Conservation (phyloP, 2,329 filamentous ascomycete genomes). For the Plenodomus tracheiphilus region DNA sequence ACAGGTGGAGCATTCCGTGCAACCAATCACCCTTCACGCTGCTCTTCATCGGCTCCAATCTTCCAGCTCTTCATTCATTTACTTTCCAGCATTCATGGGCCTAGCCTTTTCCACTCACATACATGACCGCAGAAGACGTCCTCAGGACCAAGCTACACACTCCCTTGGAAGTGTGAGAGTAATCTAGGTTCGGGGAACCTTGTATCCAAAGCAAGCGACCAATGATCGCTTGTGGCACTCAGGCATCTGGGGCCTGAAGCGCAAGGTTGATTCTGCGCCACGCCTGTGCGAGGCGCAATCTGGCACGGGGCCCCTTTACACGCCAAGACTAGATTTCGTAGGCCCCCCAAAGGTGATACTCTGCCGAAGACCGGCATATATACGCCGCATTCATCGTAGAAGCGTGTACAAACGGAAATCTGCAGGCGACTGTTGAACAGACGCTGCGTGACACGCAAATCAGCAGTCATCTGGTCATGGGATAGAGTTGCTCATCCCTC, state of each 20-base stretch:
- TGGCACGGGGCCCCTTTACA: constrained; percentile 7
- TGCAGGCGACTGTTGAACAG: constrained; percentile 4
- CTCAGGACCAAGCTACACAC: too few species aligned
- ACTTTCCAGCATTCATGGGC: background rate
- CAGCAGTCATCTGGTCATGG: background rate
- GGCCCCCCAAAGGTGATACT: background rate
- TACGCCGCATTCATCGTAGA: constrained; percentile 7
- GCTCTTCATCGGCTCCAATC: background rate
- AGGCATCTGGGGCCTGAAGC: background rate
- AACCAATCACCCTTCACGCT: background rate
- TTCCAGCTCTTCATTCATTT: background rate
- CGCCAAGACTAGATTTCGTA: constrained; percentile 2
- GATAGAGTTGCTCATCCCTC: constrained; percentile 38
- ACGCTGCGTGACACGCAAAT: background rate
- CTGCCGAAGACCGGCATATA: constrained; percentile 4
- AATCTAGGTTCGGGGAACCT: too few species aligned
- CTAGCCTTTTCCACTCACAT: background rate
- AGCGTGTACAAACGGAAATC: constrained; percentile 5
- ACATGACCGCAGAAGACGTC: background rate
- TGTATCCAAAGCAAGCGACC: too few species aligned
- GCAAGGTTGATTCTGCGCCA: background rate
- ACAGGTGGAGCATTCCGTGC: background rate
- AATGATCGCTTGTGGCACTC: background rate
- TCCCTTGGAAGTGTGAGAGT: too few species aligned
- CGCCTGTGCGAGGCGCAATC: background rate